Conservation (phyloP, 2,329 filamentous ascomycete species). For the Chrysoporthe cubensis region DNA sequence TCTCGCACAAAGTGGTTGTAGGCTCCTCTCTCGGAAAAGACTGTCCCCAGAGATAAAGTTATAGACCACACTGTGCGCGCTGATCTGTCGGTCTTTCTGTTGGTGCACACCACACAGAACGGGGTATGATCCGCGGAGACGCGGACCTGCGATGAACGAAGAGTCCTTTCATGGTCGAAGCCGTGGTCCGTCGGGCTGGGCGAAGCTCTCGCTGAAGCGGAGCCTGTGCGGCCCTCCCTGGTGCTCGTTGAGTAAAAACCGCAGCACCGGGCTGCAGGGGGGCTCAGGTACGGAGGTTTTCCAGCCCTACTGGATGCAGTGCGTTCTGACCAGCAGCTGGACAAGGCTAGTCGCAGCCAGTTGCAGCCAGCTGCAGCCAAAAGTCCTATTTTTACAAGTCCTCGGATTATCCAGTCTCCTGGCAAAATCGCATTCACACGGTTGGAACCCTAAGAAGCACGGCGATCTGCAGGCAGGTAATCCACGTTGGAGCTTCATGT, state of each 20-base stretch:
- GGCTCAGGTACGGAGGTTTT: neutral
- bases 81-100: slow-evolving; percentile 4
- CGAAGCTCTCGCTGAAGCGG: neutral
- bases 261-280: neutral
- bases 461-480: neutral
- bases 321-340: slow-evolving; percentile 12
- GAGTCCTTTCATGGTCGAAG: neutral
- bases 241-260: neutral
- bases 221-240: neutral
- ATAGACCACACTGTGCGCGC: neutral
- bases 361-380: neutral
- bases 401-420: slow-evolving; percentile 3
- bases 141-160: neutral
- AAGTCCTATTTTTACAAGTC: slow-evolving; percentile 26
- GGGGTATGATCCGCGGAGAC: neutral
- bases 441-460: neutral
- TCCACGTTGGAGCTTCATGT: slow-evolving; percentile 1
- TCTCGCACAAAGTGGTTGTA: neutral
- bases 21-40: neutral
- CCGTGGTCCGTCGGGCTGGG: neutral
- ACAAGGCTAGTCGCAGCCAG: slow-evolving; percentile 10
- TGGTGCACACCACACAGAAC: slow-evolving; percentile 11
- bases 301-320: slow-evolving; percentile 17
- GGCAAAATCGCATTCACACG: neutral
- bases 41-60: neutral